Evolutionary conservation across 129 eudicot species (phyloP).

Genomic region (Artemisia annua): DNA sequence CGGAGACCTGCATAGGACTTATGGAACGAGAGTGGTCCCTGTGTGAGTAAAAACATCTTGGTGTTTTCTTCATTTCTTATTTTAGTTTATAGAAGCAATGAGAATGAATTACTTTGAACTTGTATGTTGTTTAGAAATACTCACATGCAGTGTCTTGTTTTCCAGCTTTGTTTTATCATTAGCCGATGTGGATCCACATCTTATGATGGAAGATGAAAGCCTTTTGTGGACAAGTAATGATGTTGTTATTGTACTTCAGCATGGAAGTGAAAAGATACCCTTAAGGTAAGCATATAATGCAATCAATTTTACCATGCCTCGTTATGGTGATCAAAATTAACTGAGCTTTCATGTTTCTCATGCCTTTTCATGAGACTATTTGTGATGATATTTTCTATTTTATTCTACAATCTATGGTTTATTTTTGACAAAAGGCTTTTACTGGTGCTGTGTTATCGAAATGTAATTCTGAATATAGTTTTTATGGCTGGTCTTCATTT

Average conservation of each 20-base stretch:
- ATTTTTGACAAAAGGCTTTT: too few relatives aligned
- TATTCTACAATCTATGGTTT: not conserved
- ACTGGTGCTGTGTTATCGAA: not conserved
- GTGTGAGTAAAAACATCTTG: conserved; percentile 57
- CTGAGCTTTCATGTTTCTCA: not conserved
- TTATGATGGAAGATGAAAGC: conserved; percentile 99
- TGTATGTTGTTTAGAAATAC: conserved; percentile 1
- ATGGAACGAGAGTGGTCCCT: conserved; percentile 16
- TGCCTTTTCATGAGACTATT: not conserved
- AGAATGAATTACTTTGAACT: conserved; percentile 5
- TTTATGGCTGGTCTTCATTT: not conserved
- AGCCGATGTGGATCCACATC: conserved; percentile 95
- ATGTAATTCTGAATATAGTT: not conserved
- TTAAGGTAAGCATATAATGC: conserved; percentile 49
- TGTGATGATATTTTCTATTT: not conserved
- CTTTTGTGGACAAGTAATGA: conserved; percentile 97
- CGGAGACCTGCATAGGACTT: conserved; percentile 55
- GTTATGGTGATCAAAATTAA: not conserved
- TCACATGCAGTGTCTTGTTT: conserved; percentile 11
- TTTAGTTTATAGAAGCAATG: not conserved
- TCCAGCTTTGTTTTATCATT: conserved; percentile 67
- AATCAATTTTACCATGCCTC: not conserved
- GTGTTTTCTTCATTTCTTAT: conserved; percentile 12
- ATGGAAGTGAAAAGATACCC: conserved; percentile 82
- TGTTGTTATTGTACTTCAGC: conserved; percentile 95